Evolutionary conservation across 306 rosid species (phyloP), one percentile per base, ranked within the genome.

Genomic region (Vigna nakashimae): DNA sequence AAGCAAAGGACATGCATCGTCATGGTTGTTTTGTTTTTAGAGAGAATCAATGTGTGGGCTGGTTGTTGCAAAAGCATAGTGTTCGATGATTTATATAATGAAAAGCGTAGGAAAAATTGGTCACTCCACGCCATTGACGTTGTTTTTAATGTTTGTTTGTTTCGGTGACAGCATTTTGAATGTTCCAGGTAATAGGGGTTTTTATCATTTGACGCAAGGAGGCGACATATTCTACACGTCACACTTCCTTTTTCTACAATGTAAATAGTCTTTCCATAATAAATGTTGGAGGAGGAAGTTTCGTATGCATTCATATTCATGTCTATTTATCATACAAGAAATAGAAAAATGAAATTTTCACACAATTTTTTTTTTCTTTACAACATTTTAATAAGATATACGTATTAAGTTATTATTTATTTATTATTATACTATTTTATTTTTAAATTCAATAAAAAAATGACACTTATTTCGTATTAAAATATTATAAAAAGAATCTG

Each of bases 1-100:
- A 81, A 76, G 26, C 52, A 76, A 9, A 88, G 48, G 28, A 16
- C 4, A 26, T 51, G 63, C 80, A 65, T 36, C 2, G 1, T 77
- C 87, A 66, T 85, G 13, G 16, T 59, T 77, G 56, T 16, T 51
- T 30, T 30, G 56, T 16, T 57, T 5, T 73, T 34, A 15, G 16
- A 51, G 50, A 24, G 46, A 43, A 28, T 4, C 4, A 65, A 66
- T 56, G 15, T 24, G 15, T 57, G 2, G 52, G 8, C 40, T 66
- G 53, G 36, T 56, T 22, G 1, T 56, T 22, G 63, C 1, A 10
- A 22, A 22, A 22, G 3, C 8, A 22, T 10, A 3, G 8, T 22
- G 59, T 69, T 14, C 24, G 46, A 14, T 30, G 32, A 30, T 70
- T 70, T 51, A 50, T 70, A 17, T 51, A n/a, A 4, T 14, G 4